phyloP scores from a whole-genome alignment of 371 early-diverging fungal genomes.

The Lichtheimia hyalospora region DNA sequence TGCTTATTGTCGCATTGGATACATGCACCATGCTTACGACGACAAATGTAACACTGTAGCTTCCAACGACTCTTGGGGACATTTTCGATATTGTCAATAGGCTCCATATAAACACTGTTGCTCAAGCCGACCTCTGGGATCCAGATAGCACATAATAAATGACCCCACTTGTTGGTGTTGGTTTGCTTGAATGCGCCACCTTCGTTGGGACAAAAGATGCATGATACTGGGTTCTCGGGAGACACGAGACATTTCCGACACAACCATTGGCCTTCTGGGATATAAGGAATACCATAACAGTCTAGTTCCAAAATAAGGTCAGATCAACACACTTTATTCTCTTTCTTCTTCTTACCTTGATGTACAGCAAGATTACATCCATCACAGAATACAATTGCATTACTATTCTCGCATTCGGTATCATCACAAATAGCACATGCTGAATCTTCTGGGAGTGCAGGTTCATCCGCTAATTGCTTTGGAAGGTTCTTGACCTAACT shows the following conservation, averaged over 20 bases:
- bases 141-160: conserved; percentile 94
- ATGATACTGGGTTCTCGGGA: conserved; percentile 88
- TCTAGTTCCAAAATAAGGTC: conserved; percentile 47
- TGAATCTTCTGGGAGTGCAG: conserved; percentile 70
- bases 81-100: conserved; percentile 87
- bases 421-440: conserved; percentile 95
- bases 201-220: conserved; percentile 91
- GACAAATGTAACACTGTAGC: conserved; percentile 88
- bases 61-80: conserved; percentile 91
- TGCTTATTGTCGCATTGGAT: conserved; percentile 92
- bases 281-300: conserved; percentile 99
- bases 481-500: conserved; percentile 41
- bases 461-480: conserved; percentile 33
- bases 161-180: conserved; percentile 91
- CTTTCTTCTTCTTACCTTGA: conserved; percentile 64
- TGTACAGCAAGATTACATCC: conserved; percentile 99
- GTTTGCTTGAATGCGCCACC: conserved; percentile 99
- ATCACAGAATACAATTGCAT: conserved; percentile 99
- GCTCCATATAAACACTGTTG: conserved; percentile 96
- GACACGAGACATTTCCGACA: conserved; percentile 96
- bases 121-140: conserved; percentile 92
- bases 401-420: conserved; percentile 94
- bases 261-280: conserved; percentile 99
- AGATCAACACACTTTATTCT: neutral
- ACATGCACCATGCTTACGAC: conserved; percentile 83